phyloP scores from a whole-genome alignment of 805 yeast genomes.

The Saccharomycopsis guyanensis region DNA sequence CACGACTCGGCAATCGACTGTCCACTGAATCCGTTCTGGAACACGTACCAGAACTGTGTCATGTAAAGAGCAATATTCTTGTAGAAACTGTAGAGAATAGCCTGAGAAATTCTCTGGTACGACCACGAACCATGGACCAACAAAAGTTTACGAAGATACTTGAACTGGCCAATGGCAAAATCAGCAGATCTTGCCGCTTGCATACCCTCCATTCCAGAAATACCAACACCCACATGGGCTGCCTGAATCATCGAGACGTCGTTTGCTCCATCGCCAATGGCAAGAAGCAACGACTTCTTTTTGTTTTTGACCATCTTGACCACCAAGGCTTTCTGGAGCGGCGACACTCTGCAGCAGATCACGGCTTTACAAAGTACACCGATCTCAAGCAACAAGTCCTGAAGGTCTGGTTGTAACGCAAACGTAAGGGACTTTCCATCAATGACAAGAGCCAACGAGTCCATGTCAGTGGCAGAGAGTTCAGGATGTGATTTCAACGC shows the following conservation, averaged over 20 bases:
- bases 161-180: constrained; percentile 93
- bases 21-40: constrained; percentile 86
- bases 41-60: constrained; percentile 98
- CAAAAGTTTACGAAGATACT: constrained; percentile 70
- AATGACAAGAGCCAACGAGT: constrained; percentile 80
- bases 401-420: constrained; percentile 78
- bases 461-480: constrained; percentile 57
- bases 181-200: constrained; percentile 99
- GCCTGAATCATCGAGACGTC: constrained; percentile 99
- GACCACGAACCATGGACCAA: constrained; percentile 98
- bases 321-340: constrained; percentile 92
- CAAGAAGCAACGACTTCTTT: constrained; percentile 67
- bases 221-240: constrained; percentile 98
- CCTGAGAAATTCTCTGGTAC: constrained; percentile 87
- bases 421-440: constrained; percentile 88
- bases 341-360: constrained; percentile 96
- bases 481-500: constrained; percentile 60
- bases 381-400: constrained; percentile 66
- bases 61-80: constrained; percentile 91
- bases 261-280: constrained; percentile 98
- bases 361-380: constrained; percentile 92
- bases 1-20: constrained; percentile 95
- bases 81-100: constrained; percentile 90
- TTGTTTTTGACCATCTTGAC: constrained; percentile 88
- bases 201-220: constrained; percentile 99